Base-by-base conservation (phyloP, 495 filamentous ascomycete genomes). In the Xylaria grammica region DNA sequence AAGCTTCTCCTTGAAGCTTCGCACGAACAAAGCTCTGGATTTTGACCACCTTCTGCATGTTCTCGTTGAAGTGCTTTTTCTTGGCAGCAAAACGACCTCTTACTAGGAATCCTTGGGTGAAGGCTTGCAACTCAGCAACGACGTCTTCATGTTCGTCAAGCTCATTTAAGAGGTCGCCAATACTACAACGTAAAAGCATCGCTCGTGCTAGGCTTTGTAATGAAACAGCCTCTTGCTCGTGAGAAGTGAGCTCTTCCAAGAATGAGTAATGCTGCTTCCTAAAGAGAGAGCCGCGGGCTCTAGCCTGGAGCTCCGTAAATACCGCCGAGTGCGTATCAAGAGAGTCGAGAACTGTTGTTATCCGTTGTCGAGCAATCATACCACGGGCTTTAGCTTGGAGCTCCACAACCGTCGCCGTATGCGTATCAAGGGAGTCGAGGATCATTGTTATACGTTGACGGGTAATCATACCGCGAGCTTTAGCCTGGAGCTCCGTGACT, bases 41-140 rank as follows among this genome's bases (percentile, higher is more conserved):
- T 77, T 99, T 99, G 78, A 99, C 89, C 20, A 99, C 96, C 79
- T 95, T 98, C 69, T 97, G 88, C 96, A 99, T 99, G 69, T 99
- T 99, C 76, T 94, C 88, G 57, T 89, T 87, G 79, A 93, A 99
- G 77, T 92, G 94, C 13, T 86, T 88, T 66, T 90, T 87, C 81
- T 96, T 95, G 69, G 93, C 91, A 45, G 84, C 87, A 69, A 96
- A 99, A 32, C 82, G 83, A 26, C 78, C 81, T 46, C 94, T 85
- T 58, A 98, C 84, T 13, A 96, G 67, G 64, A 83, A 86, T 26
- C 89, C 95, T 69, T 91, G 86, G 5, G 89, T 86, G 5, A 85
- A 82, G 11, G 93, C 82, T 73, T 99, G 96, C 5, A 97, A 71
- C 29, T 89, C 89, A 32, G 84, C 79, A 59, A 97, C 82, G 1